Conservation (phyloP, 140 eudicot species). For the Cichorium intybus region DNA sequence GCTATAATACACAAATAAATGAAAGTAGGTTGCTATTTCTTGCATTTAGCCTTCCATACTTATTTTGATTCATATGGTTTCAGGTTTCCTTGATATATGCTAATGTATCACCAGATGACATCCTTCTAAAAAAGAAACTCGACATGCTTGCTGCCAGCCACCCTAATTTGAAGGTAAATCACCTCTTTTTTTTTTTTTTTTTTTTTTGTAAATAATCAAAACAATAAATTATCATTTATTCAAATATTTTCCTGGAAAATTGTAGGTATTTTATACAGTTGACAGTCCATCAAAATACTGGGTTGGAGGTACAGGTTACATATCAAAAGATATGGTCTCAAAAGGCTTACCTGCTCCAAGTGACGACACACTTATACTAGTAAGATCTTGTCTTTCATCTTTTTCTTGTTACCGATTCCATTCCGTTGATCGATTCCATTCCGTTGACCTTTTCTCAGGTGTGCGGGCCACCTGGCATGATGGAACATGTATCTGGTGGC, state of each 20-base stretch:
- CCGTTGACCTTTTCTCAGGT: constrained; percentile 38
- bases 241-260: not conserved
- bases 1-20: too few relatives aligned
- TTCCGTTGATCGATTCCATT: not conserved
- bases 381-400: constrained; percentile 31
- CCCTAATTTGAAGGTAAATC: constrained; percentile 88
- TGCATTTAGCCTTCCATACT: too few relatives aligned
- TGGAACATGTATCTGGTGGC: constrained; percentile 82
- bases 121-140: constrained; percentile 85
- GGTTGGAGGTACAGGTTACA: constrained; percentile 87
- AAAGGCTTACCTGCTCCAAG: constrained; percentile 94
- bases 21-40: too few relatives aligned
- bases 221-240: not conserved
- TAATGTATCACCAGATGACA: constrained; percentile 94
- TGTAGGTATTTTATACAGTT: constrained; percentile 85
- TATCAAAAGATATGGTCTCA: constrained; percentile 83
- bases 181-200: too few relatives aligned
- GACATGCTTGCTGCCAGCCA: constrained; percentile 84
- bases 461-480: constrained; percentile 98
- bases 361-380: constrained; percentile 76
- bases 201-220: not conserved
- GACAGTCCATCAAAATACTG: constrained; percentile 85
- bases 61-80: constrained; percentile 14
- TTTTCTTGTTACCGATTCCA: not conserved
- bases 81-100: constrained; percentile 92